Base-by-base conservation (phyloP, 352 stramenopile genomes). In the Peronospora destructor region DNA sequence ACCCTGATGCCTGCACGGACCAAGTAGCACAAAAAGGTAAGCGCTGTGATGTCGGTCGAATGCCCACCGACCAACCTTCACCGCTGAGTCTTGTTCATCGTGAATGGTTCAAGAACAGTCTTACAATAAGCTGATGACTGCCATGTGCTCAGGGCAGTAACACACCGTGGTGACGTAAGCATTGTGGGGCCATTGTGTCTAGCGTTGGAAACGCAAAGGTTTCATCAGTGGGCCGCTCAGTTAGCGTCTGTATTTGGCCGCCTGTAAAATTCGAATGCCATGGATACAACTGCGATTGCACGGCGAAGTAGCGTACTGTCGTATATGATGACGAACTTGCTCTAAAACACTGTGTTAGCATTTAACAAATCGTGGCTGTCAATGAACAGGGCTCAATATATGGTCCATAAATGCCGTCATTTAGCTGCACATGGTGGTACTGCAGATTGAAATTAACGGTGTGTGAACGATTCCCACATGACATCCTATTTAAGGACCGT, bases 281-380 rank as follows among this genome's bases (percentile, higher is more conserved):
- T 56, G 21, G 56, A 29, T 47, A 49, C 29, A 33, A 44, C 14
- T 17, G 3, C 38, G 16, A 45, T 45, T 45, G 23, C 14, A 29
- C 14, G 29, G 19, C 4, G n/a, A 30, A 46, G 13, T 23, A 40
- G 37, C 42, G 9, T 54, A 82, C 68, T 68, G n/a, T 62, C 93
- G 83, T 94, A 76, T 21, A 84, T 84, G 14, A 94, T 64, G 49
- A 95, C 71, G 49, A 95, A 79, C 61, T 95, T 95, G 47, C 85
- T 73, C 60, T 94, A 66, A 95, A 55, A 14, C 79, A 86, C 26
- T 94, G 58, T 28, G 80, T 71, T 23, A 81, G 93, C 34, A 95
- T 21, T 21, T 21, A 3, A 21, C 3, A 21, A 21, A 21, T 21
- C 19, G 19, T 21, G 19, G 19, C 19, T 3, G 19, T 21, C 19